A percentile compares a stretch with the other conserved stretches of the same genome.
Conservation (phyloP, 306 rosid genomes). For the Abrus pulchellus region DNA sequence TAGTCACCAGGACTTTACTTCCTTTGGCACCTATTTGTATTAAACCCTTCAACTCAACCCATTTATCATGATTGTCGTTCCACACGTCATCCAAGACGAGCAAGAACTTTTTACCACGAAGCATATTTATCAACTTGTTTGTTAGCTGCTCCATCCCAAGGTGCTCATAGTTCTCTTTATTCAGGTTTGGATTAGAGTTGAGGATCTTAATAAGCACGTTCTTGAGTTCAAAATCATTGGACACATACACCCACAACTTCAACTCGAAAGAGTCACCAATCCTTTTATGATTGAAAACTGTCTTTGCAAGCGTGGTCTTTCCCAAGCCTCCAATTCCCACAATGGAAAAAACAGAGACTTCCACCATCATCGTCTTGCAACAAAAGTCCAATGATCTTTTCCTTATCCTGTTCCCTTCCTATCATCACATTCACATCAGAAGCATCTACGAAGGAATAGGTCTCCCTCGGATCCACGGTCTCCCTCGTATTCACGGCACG, state of each 20-base stretch:
- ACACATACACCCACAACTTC: background rate
- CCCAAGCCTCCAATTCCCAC: background rate
- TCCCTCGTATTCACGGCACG: too few species aligned
- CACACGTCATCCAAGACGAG: too few species aligned
- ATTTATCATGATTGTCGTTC: too few species aligned
- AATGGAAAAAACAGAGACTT: background rate
- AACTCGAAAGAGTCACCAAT: background rate
- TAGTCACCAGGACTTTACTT: too few species aligned
- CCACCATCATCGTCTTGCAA: background rate
- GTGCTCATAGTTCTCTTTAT: background rate
- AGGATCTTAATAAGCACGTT: conserved; percentile 17
- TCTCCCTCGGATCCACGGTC: too few species aligned
- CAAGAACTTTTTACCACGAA: too few species aligned
- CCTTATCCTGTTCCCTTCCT: background rate
- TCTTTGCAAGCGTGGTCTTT: background rate
- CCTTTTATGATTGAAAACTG: background rate
- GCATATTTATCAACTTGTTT: too few species aligned
- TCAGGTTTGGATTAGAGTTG: background rate
- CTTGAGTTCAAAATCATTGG: conserved; percentile 13
- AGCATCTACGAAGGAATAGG: too few species aligned
- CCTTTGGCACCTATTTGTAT: too few species aligned
- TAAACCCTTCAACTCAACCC: too few species aligned
- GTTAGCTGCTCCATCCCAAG: background rate
- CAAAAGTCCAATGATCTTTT: conserved; percentile 4
- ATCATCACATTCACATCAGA: too few species aligned